These are phyloP conservation scores for Catharanthus roseus DNA, from an alignment of 257 asterid species.

Conservation along the genomic window DNA sequence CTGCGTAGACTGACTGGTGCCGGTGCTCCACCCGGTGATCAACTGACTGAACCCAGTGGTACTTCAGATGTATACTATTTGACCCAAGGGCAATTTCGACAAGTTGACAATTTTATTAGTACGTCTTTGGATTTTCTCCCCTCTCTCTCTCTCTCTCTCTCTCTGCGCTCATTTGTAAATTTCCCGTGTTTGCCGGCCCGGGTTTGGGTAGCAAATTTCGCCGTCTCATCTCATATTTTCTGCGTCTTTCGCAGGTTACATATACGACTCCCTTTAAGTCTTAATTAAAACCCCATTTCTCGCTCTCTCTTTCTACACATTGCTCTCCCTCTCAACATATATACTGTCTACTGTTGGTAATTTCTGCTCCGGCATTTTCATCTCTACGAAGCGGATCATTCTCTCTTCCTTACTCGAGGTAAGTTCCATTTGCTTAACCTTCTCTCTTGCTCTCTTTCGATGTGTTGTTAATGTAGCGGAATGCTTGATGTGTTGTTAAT, in stretches of 20 bases:
- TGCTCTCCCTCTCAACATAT: not conserved
- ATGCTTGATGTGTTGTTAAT: slow-evolving; percentile 5
- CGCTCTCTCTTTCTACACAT: not conserved
- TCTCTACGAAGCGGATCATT: slow-evolving; percentile 23
- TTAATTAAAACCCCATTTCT: not conserved
- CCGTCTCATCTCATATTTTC: slow-evolving; percentile 38
- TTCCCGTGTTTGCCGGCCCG: slow-evolving; percentile 46
- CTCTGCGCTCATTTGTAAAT: slow-evolving; percentile 31
- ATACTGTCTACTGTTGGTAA: not conserved
- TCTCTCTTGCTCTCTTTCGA: not conserved
- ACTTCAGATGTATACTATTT: not conserved
- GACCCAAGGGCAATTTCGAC: slow-evolving; percentile 1
- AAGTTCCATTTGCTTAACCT: slow-evolving; percentile 14
- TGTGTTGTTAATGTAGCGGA: slow-evolving; percentile 3
- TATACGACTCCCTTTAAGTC: slow-evolving; percentile 1
- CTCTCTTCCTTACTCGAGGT: slow-evolving; percentile 24
- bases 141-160: slow-evolving; percentile 15
- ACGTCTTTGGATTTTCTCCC: slow-evolving; percentile 11
- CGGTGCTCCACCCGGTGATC: no score
- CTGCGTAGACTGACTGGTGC: no score
- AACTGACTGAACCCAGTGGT: not conserved
- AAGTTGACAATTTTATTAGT: not conserved
- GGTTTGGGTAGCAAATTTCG: slow-evolving; percentile 36
- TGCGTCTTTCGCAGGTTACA: slow-evolving; percentile 44
- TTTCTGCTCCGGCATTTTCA: not conserved